Evolutionary conservation across 2,329 filamentous ascomycete species (phyloP).

Genomic region (Penicillium thymicola): DNA sequence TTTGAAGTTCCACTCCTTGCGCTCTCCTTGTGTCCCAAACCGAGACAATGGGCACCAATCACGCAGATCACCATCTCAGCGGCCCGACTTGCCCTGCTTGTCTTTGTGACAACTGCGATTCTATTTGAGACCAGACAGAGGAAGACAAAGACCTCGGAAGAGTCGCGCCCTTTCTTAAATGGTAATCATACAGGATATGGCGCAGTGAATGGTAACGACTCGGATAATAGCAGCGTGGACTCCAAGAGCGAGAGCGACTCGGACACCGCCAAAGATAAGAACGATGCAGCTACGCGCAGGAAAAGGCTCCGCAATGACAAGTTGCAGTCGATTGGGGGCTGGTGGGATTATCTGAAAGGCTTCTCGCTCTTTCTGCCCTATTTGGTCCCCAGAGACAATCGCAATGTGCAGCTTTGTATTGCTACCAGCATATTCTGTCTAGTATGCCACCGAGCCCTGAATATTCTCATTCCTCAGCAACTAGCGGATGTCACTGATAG

Average conservation of each 20-base stretch:
- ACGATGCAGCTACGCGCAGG: not conserved
- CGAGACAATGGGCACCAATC: constrained; percentile 6
- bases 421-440: constrained; percentile 1
- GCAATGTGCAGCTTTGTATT: constrained; percentile 5
- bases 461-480: constrained; percentile 8
- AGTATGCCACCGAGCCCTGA: constrained; percentile 1
- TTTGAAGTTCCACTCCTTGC: constrained; percentile 10
- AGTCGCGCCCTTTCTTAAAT: constrained; percentile 6
- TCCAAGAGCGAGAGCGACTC: constrained; percentile 6
- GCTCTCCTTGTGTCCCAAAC: constrained; percentile 3
- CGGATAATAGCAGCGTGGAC: constrained; percentile 1
- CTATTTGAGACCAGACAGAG: not conserved
- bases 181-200: constrained; percentile 1
- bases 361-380: constrained; percentile 9
- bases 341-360: constrained; percentile 6
- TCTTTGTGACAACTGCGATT: not conserved
- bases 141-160: not conserved
- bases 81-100: not conserved
- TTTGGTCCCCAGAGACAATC: constrained; percentile 5
- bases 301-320: constrained; percentile 5
- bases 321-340: constrained; percentile 1
- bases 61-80: not conserved
- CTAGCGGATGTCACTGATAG: constrained; percentile 7
- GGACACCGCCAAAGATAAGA: not conserved
- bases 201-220: not conserved